Base-by-base conservation (phyloP, 805 yeast genomes). In the Metschnikowia hibisci region DNA sequence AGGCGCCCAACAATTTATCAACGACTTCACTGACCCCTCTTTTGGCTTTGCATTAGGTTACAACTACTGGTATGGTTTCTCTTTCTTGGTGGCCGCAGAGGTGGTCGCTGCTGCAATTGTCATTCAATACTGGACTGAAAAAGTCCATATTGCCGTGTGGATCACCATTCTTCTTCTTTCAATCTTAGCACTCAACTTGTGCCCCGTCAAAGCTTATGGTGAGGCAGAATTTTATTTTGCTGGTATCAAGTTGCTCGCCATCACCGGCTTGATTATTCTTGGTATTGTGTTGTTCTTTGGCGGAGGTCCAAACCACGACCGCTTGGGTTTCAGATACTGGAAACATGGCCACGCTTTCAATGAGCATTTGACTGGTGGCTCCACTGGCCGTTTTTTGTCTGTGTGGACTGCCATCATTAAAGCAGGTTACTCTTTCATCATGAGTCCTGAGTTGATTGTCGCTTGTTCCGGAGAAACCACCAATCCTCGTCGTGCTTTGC, bases 381-480 rank as follows among this genome's bases (percentile, higher is more conserved):
- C 46, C 36, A 56, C 57, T 11, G 62, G 60, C 12, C 46, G 54
- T 10, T 58, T 49, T 32, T 50, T 60, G 33, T 34, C 52, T 10
- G 50, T 50, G 9, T 60, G 62, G 61, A 54, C 60, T 5, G 58
- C 61, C 13, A 47, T 60, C 14, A 54, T 60, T 45, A 56, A 50
- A 43, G 58, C 62, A n/a, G 61, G 59, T 4, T 60, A 55, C 49
- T 52, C 64, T 13, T 60, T 58, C 41, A 54, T 58, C 39, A 54
- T 52, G 45, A 51, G 56, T 32, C 86, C 86, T 13, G 87, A 82
- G 64, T 67, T 82, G 53, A 54, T 60, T 41, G 74, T 75, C 6
- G 61, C 76, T 39, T 70, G 81, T 27, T 75, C 80, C 13, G 74
- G 81, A n/a, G 87, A 81, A 61, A 72, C 80, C 42, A 64, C 69